Base-by-base conservation (phyloP, 2,329 filamentous ascomycete species). In the Aspergillus felis region DNA sequence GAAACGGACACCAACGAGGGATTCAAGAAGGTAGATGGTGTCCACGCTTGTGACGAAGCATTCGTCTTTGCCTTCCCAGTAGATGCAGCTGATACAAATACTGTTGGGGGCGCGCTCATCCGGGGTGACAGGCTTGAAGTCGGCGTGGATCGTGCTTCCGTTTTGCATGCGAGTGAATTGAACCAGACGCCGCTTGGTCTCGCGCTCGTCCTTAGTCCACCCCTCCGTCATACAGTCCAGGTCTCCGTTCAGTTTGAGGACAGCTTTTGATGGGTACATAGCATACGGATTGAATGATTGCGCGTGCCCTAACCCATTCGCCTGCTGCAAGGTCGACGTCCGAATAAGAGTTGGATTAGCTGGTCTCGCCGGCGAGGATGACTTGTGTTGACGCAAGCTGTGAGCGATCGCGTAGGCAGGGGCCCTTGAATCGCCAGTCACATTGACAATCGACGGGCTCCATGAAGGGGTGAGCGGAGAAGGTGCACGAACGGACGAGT, bases 41-140 rank as follows among this genome's bases (percentile, higher is more conserved):
- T 99, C 94, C 20, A 99, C 94, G 53, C 92, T 97, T 2, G 94
- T 97, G 54, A 97, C 92, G 73, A 87, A 97, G 75, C 89, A 96
- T 68, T 96, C 90, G 50, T 87, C 81, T 76, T 92, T 95, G 75
- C 96, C 92, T 57, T 88, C 88, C 94, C 94, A 99, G 81, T 87
- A 92, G 69, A 99, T 99, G 79, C 94, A 99, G 75, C 92, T 97
- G 71, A 99, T 91, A 76, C 92, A 96, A 59, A 95, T 93, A 76
- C 89, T 92, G 77, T 93, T 90, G 2, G 87, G 85, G 1, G 88
- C 85, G 24, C 92, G 86, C 61, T 96, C 90, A 67, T 91, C 90
- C 14, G 86, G 85, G 17, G 89, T 82, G 50, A 97, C 87, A 0
- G 92, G 81, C 51, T 87, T 85, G 78, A 97, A 97, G 14, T 82